Evolutionary conservation across 2,329 filamentous ascomycete genomes (phyloP), one percentile per base, ranked within the genome.

Genomic region (Ophiosphaerella korrae): DNA sequence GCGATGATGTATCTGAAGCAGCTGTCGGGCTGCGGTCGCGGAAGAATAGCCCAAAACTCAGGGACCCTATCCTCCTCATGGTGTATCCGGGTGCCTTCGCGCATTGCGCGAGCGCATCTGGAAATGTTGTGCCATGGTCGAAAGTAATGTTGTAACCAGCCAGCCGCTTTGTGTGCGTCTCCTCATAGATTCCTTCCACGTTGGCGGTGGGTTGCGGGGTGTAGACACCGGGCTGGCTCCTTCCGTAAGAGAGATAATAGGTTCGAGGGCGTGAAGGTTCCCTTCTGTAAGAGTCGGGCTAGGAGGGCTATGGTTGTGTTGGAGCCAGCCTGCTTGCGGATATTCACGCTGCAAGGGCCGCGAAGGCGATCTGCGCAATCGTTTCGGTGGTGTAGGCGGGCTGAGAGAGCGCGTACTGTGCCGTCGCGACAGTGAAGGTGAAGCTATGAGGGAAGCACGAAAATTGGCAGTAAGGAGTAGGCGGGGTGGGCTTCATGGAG

Each of bases 1-100:
- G 53, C 40, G 9, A 50, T 55, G 24, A 58, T 47, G 36, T 57
- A 58, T 49, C 57, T 45, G 26, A 58, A 50, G 42, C 54, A 57
- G 37, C 49, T 50, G 38, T 60, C 54, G 16, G 50, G 52, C 47
- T 53, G 48, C 18, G 57, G 57, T 46, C 46, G 53, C 36, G 46
- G 8, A 33, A 60, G 47, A 8, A 46, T 46, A 14, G 49, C 46
- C 45, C 45, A 54, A 29, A 53, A 23, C 37, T 55, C 50, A 7
- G 48, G 45, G 32, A 54, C 48, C 21, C 48, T 51, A n/a, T 26
- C 39, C 36, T 54, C 11, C 26, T 60, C 43, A 45, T 52, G 43
- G 13, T 14, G 8, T 47, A 9, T 40, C 43, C 48, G 21, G 54
- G 53, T 51, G 45, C 50, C 31, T 48, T 43, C 29, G 55, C 40